These are phyloP conservation scores for Trichocladium antarcticum DNA, from an alignment of 495 filamentous ascomycete species.

Conservation along the genomic window DNA sequence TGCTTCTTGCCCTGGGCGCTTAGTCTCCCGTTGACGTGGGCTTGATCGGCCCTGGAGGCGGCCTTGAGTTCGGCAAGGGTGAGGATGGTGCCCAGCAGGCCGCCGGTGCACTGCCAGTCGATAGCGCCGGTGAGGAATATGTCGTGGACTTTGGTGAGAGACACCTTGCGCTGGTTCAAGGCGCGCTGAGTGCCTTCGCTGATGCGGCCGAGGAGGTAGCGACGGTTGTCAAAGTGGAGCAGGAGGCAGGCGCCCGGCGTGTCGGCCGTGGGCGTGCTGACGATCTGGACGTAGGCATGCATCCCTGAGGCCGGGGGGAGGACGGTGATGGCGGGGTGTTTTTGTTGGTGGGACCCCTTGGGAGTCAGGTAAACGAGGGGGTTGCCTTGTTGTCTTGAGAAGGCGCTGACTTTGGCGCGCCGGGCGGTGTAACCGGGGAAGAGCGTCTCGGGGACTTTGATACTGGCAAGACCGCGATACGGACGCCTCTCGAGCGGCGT, in stretches of 20 bases:
- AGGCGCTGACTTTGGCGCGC: neutral
- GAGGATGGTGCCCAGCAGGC: conserved; percentile 72
- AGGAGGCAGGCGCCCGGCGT: conserved; percentile 68
- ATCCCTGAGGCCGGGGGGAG: conserved; percentile 33
- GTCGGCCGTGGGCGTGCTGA: conserved; percentile 80
- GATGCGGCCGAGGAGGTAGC: conserved; percentile 81
- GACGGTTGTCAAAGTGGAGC: conserved; percentile 64
- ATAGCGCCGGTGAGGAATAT: conserved; percentile 71
- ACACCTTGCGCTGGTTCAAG: conserved; percentile 50
- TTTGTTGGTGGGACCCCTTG: neutral
- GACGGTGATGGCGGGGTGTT: neutral
- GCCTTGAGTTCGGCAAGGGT: conserved; percentile 58
- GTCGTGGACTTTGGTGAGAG: conserved; percentile 51
- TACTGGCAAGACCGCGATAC: too few species aligned
- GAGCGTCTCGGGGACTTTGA: neutral
- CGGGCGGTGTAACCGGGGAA: neutral
- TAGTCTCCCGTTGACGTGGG: conserved; percentile 21
- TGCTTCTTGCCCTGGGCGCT: conserved; percentile 21
- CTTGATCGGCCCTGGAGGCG: conserved; percentile 17
- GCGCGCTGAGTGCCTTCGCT: conserved; percentile 80
- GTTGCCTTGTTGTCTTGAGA: neutral
- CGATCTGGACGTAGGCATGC: conserved; percentile 58
- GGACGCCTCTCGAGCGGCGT: too few species aligned
- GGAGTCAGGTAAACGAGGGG: neutral
- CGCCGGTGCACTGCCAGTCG: conserved; percentile 66